Evolutionary conservation across 768 basidiomycete species (phyloP).

Genomic region (Hericium rajendrae): DNA sequence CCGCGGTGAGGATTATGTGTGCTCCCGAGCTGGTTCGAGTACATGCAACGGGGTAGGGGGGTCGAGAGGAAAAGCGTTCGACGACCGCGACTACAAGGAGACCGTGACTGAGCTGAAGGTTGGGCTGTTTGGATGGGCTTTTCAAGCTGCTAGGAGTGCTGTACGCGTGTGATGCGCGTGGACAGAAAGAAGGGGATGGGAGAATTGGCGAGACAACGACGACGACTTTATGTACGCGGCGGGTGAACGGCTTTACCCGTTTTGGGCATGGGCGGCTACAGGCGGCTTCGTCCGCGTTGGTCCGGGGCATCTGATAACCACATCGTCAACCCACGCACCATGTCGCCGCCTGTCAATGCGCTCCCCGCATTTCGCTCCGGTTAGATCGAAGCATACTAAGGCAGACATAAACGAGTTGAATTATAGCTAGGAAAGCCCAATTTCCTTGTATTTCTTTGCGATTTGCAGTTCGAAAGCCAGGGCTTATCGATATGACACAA

Average conservation of each 20-base stretch:
- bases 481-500: too few species aligned
- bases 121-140: not conserved
- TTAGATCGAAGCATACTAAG: too few species aligned
- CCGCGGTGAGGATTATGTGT: conserved; percentile 86
- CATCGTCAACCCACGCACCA: too few species aligned
- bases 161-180: not conserved
- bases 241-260: not conserved
- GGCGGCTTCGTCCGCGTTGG: not conserved
- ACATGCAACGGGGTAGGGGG: conserved; percentile 56
- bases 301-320: too few species aligned
- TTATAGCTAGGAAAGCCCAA: too few species aligned
- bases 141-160: not conserved
- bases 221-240: not conserved
- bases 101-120: not conserved
- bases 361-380: too few species aligned
- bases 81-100: not conserved
- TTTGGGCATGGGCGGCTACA: not conserved
- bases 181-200: not conserved
- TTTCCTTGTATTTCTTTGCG: too few species aligned
- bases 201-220: not conserved
- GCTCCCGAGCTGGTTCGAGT: conserved; percentile 88
- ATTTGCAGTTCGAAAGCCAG: too few species aligned
- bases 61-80: not conserved
- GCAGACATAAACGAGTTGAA: too few species aligned
- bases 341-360: too few species aligned